Percentiles rank a stretch among this genome's conserved stretches.
Conservation (phyloP, 2,329 filamentous ascomycete genomes). For the Cladophialophora chaetospira region DNA sequence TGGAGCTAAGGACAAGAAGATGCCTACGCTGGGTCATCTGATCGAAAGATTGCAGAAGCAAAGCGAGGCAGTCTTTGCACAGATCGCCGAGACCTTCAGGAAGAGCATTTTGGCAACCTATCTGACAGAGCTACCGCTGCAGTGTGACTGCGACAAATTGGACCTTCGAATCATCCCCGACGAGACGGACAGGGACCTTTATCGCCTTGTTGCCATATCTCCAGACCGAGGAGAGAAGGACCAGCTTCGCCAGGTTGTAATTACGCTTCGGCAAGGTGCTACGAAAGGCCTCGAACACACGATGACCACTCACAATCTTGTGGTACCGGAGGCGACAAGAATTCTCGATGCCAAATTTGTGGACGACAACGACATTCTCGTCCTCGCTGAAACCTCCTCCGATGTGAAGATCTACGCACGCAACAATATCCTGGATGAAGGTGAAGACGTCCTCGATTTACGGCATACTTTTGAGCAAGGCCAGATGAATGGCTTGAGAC, state of each 20-base stretch:
- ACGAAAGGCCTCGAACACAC: constrained; percentile 14
- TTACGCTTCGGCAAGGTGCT: constrained; percentile 14
- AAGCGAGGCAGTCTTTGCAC: constrained; percentile 63
- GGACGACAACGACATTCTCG: constrained; percentile 61
- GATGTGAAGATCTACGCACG: constrained; percentile 19
- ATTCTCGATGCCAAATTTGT: constrained; percentile 69
- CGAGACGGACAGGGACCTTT: constrained; percentile 15
- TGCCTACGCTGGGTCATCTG: constrained; percentile 66
- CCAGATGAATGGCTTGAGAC: constrained; percentile 46
- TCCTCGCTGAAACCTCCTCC: constrained; percentile 53
- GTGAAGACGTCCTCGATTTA: constrained; percentile 36
- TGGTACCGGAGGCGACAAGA: constrained; percentile 38
- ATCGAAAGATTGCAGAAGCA: constrained; percentile 60
- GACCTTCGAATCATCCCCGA: constrained; percentile 23
- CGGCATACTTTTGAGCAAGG: constrained; percentile 51
- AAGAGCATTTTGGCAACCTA: constrained; percentile 63
- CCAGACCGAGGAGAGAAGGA: constrained; percentile 2
- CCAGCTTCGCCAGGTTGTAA: constrained; percentile 5
- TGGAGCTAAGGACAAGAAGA: constrained; percentile 47
- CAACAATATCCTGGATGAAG: constrained; percentile 7
- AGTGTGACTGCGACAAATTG: constrained; percentile 7
- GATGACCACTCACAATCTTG: background rate
- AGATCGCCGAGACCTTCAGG: constrained; percentile 70
- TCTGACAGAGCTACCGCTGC: constrained; percentile 18
- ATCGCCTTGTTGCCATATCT: constrained; percentile 13